phyloP scores from a whole-genome alignment of 257 asterid species.

The Solanum etuberosum region DNA sequence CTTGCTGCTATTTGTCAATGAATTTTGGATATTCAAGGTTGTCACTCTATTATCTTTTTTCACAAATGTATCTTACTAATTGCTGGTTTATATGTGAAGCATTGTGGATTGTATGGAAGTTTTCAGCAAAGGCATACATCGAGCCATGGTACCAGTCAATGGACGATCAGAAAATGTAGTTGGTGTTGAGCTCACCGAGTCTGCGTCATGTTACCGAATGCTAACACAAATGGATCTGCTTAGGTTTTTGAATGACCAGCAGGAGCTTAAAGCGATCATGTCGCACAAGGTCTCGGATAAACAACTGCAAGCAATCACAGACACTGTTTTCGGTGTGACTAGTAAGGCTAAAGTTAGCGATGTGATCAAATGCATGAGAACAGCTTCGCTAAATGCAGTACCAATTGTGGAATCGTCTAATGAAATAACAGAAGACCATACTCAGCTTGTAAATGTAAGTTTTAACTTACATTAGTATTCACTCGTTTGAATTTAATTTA shows the following conservation, averaged over 20 bases:
- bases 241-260: constrained; percentile 39
- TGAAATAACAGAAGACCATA: constrained; percentile 26
- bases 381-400: constrained; percentile 55
- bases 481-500: background rate
- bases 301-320: constrained; percentile 36
- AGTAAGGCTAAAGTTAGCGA: constrained; percentile 44
- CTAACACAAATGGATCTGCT: constrained; percentile 75
- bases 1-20: background rate
- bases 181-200: constrained; percentile 71
- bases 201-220: constrained; percentile 76
- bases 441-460: constrained; percentile 53
- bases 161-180: constrained; percentile 51
- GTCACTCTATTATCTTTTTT: background rate
- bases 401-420: constrained; percentile 41
- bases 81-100: constrained; percentile 12
- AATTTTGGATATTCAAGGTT: background rate
- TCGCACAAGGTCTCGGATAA: constrained; percentile 16
- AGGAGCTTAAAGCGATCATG: constrained; percentile 36
- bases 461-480: too few relatives aligned
- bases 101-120: constrained; percentile 86
- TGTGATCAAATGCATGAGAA: constrained; percentile 62
- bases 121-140: constrained; percentile 79
- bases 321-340: constrained; percentile 42
- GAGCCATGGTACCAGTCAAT: constrained; percentile 74
- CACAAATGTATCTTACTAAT: background rate